Conservation (phyloP, 345 rosid species). For the Anacardium occidentale region DNA sequence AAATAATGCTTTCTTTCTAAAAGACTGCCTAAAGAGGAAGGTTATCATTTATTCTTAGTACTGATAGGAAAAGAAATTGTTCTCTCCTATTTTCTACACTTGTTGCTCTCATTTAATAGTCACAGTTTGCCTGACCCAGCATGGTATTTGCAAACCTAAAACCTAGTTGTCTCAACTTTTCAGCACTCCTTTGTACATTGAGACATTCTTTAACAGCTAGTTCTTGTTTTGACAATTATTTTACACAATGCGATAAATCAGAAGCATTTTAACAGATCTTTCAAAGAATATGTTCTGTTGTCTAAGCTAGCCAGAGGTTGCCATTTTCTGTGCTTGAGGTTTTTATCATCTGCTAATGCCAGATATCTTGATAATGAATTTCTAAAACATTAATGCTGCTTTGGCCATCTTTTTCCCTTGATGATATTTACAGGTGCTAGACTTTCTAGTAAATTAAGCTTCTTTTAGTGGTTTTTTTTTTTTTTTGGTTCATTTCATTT, state of each 20-base stretch:
- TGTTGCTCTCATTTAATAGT: neutral
- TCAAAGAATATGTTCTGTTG: neutral
- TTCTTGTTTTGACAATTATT: neutral
- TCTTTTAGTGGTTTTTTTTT: neutral
- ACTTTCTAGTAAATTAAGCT: neutral
- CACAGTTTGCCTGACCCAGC: neutral
- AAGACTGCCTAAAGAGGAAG: neutral
- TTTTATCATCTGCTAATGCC: too few species aligned
- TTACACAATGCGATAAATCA: neutral
- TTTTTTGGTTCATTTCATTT: neutral
- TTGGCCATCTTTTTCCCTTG: too few species aligned
- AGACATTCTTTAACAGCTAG: neutral
- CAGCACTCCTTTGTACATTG: neutral
- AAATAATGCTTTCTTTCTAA: neutral
- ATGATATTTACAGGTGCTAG: neutral
- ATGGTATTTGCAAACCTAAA: neutral
- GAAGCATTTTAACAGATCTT: slow-evolving; percentile 2
- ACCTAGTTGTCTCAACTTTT: slow-evolving; percentile 6
- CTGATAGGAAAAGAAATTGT: neutral
- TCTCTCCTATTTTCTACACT: neutral
- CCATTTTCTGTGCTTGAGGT: too few species aligned
- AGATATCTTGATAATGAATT: too few species aligned
- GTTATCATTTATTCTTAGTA: too few species aligned
- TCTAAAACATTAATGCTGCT: too few species aligned
- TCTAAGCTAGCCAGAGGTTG: neutral